Evolutionary conservation across 768 basidiomycete species (phyloP).

Genomic region (Pholiota molesta): DNA sequence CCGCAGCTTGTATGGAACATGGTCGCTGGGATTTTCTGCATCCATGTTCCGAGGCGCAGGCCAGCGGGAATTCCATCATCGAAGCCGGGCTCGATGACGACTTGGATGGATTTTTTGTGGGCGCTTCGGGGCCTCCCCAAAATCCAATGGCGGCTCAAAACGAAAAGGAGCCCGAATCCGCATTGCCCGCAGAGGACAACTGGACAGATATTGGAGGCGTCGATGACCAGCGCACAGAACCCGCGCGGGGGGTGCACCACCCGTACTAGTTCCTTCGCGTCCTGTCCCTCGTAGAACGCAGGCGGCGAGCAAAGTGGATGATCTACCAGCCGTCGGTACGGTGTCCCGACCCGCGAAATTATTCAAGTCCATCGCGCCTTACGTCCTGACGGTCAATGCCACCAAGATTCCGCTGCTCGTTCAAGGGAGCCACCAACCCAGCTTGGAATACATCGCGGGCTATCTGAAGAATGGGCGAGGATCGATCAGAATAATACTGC

Average conservation of each 20-base stretch:
- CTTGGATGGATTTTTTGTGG: conserved; percentile 26
- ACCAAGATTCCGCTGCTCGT: conserved; percentile 29
- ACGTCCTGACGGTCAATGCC: conserved; percentile 37
- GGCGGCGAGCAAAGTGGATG: background rate
- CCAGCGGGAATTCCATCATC: conserved; percentile 29
- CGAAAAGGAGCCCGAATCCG: background rate
- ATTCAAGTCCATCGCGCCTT: conserved; percentile 31
- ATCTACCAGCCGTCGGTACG: background rate
- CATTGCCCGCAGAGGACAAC: background rate
- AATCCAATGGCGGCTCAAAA: background rate
- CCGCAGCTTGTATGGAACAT: conserved; percentile 32
- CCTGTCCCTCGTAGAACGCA: background rate
- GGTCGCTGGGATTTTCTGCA: conserved; percentile 29
- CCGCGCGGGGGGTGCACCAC: background rate
- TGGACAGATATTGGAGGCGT: background rate
- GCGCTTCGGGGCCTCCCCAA: background rate
- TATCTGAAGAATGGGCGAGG: conserved; percentile 42
- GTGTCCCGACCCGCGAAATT: conserved; percentile 24
- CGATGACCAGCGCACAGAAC: background rate
- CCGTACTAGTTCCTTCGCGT: conserved; percentile 24
- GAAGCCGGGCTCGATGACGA: conserved; percentile 37
- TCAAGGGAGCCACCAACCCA: conserved; percentile 41
- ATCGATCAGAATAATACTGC: conserved; percentile 30
- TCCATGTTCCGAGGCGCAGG: conserved; percentile 35
- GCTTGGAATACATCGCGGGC: conserved; percentile 34